Evolutionary conservation across 2,329 filamentous ascomycete genomes (phyloP).

Genomic region (Neofusicoccum sp.): DNA sequence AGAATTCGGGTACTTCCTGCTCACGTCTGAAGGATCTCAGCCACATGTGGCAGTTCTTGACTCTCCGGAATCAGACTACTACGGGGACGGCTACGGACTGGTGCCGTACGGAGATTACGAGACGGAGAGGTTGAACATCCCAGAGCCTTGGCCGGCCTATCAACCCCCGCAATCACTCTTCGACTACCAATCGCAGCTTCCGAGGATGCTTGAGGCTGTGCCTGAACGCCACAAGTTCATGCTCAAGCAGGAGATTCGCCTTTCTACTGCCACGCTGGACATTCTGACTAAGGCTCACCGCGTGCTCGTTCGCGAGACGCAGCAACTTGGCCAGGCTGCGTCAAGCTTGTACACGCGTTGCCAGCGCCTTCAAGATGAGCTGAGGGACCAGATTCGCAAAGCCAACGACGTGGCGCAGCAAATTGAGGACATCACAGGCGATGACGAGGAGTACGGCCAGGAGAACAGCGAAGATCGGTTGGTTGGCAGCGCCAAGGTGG

Average conservation of each 20-base stretch:
- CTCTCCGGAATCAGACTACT: conserved; percentile 38
- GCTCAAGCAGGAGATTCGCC: conserved; percentile 67
- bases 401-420: conserved; percentile 66
- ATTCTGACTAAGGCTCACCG: conserved; percentile 75
- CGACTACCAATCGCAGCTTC: conserved; percentile 59
- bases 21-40: conserved; percentile 52
- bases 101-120: conserved; percentile 56
- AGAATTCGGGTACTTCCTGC: conserved; percentile 60
- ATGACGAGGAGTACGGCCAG: conserved; percentile 51
- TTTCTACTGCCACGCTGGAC: conserved; percentile 71
- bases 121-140: conserved; percentile 9
- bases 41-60: conserved; percentile 57
- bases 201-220: conserved; percentile 59
- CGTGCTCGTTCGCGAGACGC: conserved; percentile 69
- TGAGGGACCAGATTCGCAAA: conserved; percentile 67
- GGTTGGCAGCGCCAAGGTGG: conserved; percentile 59
- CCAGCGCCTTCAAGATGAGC: conserved; percentile 67
- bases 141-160: conserved; percentile 66
- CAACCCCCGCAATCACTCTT: conserved; percentile 62
- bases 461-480: conserved; percentile 51
- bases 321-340: conserved; percentile 68
- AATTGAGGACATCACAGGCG: conserved; percentile 67
- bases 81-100: conserved; percentile 37
- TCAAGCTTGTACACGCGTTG: conserved; percentile 74
- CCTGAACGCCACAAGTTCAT: conserved; percentile 64